Base-by-base conservation (phyloP, 345 rosid genomes). In the Hypericum androsaemum region DNA sequence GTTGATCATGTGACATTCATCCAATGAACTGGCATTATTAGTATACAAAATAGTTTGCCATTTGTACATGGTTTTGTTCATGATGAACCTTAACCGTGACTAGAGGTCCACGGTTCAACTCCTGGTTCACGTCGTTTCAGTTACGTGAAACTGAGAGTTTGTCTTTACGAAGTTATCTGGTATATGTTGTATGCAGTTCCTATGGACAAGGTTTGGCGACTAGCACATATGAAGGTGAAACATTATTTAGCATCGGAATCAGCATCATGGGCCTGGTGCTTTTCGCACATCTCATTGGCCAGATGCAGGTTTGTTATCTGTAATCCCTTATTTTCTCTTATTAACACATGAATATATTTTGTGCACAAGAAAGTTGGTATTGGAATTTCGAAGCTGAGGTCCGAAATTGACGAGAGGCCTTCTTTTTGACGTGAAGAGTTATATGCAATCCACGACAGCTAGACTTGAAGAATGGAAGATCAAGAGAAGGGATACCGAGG, bases 381-480 rank as follows among this genome's bases (percentile, higher is more conserved):
- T n/a, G 12, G 46, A 12, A 9, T 59, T 39, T 48, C n/a, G n/a
- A n/a, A n/a, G n/a, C n/a, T n/a, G n/a, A n/a, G n/a, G n/a, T n/a
- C n/a, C n/a, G n/a, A n/a, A 22, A 22, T 22, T 22, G 32, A 22
- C 4, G 32, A 8, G 50, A 4, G 28, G 42, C 39, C 11, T 37
- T 37, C 37, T 16, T 50, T 43, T 43, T 42, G 65, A 32, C 41
- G 59, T 66, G 65, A 65, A 82, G 97, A 76, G 74, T 41, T 85
- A 82, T 65, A 74, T 88, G 65, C 82, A 82, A 88, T 85, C 97
- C n/a, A 73, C 92, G 37, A 68, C 84, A 13, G 84, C 83, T 12
- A 83, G 92, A 74, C 44, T 82, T 50, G 95, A 88, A 41, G 97
- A 88, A 59, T 88, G 97, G 95, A 85, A 95, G 64, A 74, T 88